Conservation (phyloP, 306 rosid genomes). For the Prunus campanulata region DNA sequence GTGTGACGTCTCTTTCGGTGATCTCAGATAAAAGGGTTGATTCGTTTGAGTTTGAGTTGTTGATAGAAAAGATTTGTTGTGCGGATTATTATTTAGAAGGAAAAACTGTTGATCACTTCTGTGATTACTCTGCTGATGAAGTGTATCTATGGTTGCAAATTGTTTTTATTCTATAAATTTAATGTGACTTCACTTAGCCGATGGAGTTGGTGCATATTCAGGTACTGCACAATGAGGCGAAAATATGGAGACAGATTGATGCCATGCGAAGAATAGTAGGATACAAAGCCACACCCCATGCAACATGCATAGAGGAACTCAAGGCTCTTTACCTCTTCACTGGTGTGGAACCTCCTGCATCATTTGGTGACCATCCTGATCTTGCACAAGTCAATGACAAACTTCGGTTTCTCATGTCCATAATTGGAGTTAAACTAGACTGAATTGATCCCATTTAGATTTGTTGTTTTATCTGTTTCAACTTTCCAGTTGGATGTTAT, state of each 20-base stretch:
- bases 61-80: too few relatives aligned
- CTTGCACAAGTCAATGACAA: constrained; percentile 37
- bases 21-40: background rate
- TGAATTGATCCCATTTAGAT: background rate
- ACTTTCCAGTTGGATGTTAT: too few relatives aligned
- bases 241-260: constrained; percentile 49
- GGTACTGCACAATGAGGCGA: constrained; percentile 39
- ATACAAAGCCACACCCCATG: constrained; percentile 36
- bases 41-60: background rate
- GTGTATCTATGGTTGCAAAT: background rate
- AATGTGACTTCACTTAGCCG: background rate
- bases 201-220: constrained; percentile 18
- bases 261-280: constrained; percentile 55
- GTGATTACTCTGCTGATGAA: background rate
- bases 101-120: background rate
- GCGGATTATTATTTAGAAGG: background rate
- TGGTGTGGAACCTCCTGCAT: constrained; percentile 65
- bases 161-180: background rate
- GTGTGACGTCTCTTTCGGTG: background rate
- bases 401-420: constrained; percentile 71
- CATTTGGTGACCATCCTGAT: constrained; percentile 29
- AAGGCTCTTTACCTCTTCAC: constrained; percentile 69
- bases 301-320: constrained; percentile 56
- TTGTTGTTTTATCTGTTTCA: background rate
- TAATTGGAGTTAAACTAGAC: constrained; percentile 60